A percentile compares a stretch with the other conserved stretches of the same genome.
phyloP scores from a whole-genome alignment of 2,329 filamentous ascomycete species.

The Leptographium wingfieldii region DNA sequence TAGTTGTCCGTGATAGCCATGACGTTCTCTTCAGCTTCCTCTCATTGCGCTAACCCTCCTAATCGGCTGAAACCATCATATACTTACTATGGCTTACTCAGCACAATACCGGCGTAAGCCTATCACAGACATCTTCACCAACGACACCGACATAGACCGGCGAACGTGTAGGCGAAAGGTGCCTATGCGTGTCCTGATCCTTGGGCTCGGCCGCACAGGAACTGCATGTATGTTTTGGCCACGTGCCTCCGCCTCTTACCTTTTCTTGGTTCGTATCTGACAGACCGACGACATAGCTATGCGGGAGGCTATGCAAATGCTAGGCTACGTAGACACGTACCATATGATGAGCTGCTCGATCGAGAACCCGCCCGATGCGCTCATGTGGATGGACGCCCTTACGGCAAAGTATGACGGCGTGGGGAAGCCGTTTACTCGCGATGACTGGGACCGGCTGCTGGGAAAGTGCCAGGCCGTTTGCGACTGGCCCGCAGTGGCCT shows the following conservation, averaged over 20 bases:
- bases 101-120: conserved; percentile 22
- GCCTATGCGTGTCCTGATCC: conserved; percentile 59
- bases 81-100: conserved; percentile 4
- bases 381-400: conserved; percentile 60
- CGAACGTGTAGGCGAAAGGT: conserved; percentile 51
- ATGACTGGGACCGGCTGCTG: conserved; percentile 38
- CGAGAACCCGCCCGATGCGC: conserved; percentile 53
- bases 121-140: conserved; percentile 48
- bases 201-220: conserved; percentile 58
- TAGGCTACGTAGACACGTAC: conserved; percentile 58
- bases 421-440: conserved; percentile 46
- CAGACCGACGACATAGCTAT: conserved; percentile 32
- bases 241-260: not conserved
- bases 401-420: conserved; percentile 38
- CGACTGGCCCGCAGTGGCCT: conserved; percentile 13
- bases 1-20: not conserved
- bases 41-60: not conserved
- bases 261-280: not conserved
- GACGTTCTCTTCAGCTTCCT: not conserved
- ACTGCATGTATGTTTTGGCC: not conserved
- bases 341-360: conserved; percentile 62
- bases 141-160: conserved; percentile 55
- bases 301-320: conserved; percentile 49
- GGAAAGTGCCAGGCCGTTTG: conserved; percentile 10
- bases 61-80: not conserved